phyloP scores from a whole-genome alignment of 768 basidiomycete species.

The Dioszegia hungarica region DNA sequence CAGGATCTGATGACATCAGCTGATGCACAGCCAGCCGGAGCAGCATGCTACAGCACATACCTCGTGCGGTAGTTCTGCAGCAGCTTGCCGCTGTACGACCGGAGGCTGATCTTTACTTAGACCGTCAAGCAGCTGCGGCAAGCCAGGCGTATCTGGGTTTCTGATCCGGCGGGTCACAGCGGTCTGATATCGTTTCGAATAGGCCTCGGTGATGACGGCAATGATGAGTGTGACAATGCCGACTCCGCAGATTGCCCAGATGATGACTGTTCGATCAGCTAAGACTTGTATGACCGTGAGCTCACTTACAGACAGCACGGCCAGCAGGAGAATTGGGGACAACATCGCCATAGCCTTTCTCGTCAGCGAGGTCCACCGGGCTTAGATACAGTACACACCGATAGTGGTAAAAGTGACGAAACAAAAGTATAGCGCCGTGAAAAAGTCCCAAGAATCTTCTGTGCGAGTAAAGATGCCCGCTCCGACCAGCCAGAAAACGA shows the following conservation, averaged over 20 bases:
- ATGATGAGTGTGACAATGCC: constrained; percentile 23
- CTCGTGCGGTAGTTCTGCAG: constrained; percentile 11
- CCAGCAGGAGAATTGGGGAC: constrained; percentile 17
- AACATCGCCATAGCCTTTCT: constrained; percentile 19
- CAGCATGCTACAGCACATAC: background rate
- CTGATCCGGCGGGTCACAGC: constrained; percentile 7
- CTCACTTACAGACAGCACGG: constrained; percentile 15
- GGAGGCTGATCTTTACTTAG: background rate
- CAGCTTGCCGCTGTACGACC: background rate
- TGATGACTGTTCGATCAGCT: constrained; percentile 3
- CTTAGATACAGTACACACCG: background rate
- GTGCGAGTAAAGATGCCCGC: constrained; percentile 24
- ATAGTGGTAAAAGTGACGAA: constrained; percentile 30
- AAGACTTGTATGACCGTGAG: background rate
- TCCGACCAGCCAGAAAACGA: constrained; percentile 65
- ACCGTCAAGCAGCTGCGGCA: background rate
- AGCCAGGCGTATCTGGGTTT: background rate
- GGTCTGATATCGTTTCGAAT: constrained; percentile 15
- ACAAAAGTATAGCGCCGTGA: constrained; percentile 26
- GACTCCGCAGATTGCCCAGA: constrained; percentile 20
- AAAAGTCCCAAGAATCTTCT: constrained; percentile 28
- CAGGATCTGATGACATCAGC: constrained; percentile 4
- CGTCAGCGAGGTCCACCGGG: background rate
- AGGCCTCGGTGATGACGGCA: constrained; percentile 17
- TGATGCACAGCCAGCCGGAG: background rate